phyloP scores from a whole-genome alignment of 768 basidiomycete genomes.

The Tulasnella calospora region DNA sequence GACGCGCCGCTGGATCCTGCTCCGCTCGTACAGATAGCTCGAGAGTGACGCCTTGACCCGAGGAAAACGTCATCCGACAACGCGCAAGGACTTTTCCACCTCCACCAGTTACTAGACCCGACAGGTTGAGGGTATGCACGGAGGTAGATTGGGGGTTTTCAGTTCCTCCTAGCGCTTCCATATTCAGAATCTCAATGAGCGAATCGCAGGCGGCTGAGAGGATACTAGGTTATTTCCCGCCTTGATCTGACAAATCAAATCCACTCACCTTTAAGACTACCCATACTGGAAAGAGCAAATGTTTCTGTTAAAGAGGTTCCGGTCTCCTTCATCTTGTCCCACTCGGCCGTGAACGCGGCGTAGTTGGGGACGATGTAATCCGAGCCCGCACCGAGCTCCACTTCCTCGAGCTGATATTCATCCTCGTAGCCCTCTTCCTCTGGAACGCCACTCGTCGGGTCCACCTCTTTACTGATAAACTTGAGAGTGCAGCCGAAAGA shows the following conservation, averaged over 20 bases:
- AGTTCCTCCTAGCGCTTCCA: constrained; percentile 93
- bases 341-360: constrained; percentile 85
- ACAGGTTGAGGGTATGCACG: constrained; percentile 90
- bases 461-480: constrained; percentile 95
- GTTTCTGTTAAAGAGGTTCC: constrained; percentile 77
- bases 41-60: constrained; percentile 86
- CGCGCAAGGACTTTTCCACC: constrained; percentile 94
- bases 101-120: constrained; percentile 84
- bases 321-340: constrained; percentile 82
- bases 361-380: constrained; percentile 98
- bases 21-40: constrained; percentile 91
- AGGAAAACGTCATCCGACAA: constrained; percentile 90
- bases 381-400: constrained; percentile 84
- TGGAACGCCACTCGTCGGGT: constrained; percentile 89
- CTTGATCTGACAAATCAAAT: constrained; percentile 20
- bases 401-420: constrained; percentile 95
- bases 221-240: constrained; percentile 26
- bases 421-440: constrained; percentile 99
- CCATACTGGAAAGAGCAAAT: constrained; percentile 86
- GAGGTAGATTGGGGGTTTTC: constrained; percentile 75
- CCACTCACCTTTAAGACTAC: constrained; percentile 81
- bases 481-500: constrained; percentile 90
- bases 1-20: constrained; percentile 74
- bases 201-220: constrained; percentile 86
- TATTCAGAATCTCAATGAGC: constrained; percentile 90